phyloP scores from a whole-genome alignment of 148 eudicot genomes.

The Agrostemma githago region DNA sequence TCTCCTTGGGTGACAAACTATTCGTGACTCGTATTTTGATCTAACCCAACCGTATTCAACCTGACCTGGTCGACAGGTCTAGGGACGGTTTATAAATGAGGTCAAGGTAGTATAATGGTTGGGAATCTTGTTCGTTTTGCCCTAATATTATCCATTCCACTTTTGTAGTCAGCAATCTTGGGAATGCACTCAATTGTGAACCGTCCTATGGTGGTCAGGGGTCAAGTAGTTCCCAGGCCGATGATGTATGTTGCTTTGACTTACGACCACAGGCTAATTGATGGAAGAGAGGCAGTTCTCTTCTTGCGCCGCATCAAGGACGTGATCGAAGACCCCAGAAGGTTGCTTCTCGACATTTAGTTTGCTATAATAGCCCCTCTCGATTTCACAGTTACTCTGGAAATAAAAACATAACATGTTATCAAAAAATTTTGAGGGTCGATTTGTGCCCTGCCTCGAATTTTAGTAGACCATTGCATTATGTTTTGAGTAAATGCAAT shows the following conservation, averaged over 20 bases:
- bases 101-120: background rate
- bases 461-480: conserved; percentile 8
- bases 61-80: background rate
- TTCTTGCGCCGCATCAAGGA: conserved; percentile 93
- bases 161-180: conserved; percentile 46
- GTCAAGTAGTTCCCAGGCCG: conserved; percentile 70
- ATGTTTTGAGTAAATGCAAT: conserved; percentile 18
- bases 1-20: no score
- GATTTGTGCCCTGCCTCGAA: conserved; percentile 13
- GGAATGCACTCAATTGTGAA: conserved; percentile 56
- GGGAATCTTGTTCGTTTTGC: background rate
- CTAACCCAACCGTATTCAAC: no score
- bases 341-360: conserved; percentile 85
- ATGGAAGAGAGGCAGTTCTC: conserved; percentile 98
- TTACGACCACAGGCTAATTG: conserved; percentile 94
- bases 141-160: conserved; percentile 1
- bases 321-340: conserved; percentile 91
- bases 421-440: conserved; percentile 23
- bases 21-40: no score
- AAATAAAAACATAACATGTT: conserved; percentile 20
- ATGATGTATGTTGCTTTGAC: conserved; percentile 97
- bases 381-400: background rate
- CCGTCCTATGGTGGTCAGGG: conserved; percentile 58
- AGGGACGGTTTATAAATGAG: no score
- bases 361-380: background rate